Base-by-base conservation (phyloP, 768 basidiomycete species). In the Sarcodon sp. region DNA sequence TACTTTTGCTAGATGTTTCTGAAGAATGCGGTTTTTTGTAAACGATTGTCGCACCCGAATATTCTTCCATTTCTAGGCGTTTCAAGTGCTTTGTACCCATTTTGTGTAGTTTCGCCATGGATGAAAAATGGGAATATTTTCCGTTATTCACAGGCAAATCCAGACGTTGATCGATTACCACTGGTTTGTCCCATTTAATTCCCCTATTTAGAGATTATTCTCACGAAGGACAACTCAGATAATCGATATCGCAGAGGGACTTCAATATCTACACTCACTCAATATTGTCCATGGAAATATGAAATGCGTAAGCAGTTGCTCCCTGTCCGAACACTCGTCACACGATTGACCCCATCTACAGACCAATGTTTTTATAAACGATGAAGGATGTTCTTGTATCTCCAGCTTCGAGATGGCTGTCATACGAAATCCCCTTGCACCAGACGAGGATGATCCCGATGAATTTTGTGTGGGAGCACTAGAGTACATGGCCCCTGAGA, bases 291-390 rank as follows among this genome's bases (percentile, higher is more conserved):
- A 47, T 27, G 50, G 45, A n/a, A 46, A 47, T 27, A 31, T 51
- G 12, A 51, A 51, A 51, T 12, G 44, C 4, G 47, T 51, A 46
- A 21, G 51, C 36, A 36, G 2, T 46, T 12, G 7, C 4, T n/a
- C 32, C 21, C 2, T 27, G 21, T 27, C 4, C 21, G 21, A 4
- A 27, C 3, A 27, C 21, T 27, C 4, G 21, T 27, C 21, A 27
- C 21, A 27, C 21, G 21, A 27, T 4, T 27, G 21, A 27, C 21
- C 21, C 21, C 3, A 27, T n/a, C 21, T 27, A 27, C 15, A 59
- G 58, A 46, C 44, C 12, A 59, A 61, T 18, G 52, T 61, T 13
- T 33, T 60, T 7, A 51, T 61, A 12, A 49, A 55, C 36, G 50
- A 51, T 10, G 45, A 43, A 2, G 53, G 51, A 4, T 35, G 35